A percentile compares a stretch with the other conserved stretches of the same genome.
These are phyloP conservation scores for Cytospora piceae DNA, from an alignment of 2,329 filamentous ascomycete genomes.

Conservation along the genomic window DNA sequence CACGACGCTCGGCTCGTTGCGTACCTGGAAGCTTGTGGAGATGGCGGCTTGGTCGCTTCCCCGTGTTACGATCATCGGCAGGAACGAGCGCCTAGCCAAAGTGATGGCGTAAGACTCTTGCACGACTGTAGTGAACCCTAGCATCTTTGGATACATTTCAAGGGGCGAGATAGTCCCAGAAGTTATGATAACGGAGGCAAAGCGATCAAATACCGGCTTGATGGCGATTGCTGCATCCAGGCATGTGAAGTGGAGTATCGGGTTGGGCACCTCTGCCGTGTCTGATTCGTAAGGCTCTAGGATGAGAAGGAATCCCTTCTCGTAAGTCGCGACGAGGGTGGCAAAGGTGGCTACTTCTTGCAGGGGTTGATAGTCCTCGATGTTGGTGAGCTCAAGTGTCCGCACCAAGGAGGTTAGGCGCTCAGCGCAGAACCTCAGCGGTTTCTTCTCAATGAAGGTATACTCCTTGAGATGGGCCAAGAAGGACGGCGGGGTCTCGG, in stretches of 20 bases:
- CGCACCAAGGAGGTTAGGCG: conserved; percentile 91
- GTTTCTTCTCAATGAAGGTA: conserved; percentile 97
- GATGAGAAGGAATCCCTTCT: conserved; percentile 93
- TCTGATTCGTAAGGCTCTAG: conserved; percentile 98
- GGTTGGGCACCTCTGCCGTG: conserved; percentile 92
- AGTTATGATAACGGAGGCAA: conserved; percentile 97
- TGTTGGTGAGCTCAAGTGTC: conserved; percentile 93
- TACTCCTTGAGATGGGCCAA: conserved; percentile 90
- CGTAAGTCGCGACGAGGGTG: conserved; percentile 93
- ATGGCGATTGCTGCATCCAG: conserved; percentile 97
- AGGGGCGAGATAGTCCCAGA: conserved; percentile 95
- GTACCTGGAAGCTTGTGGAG: conserved; percentile 91
- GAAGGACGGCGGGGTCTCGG: conserved; percentile 94
- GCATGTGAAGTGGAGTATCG: conserved; percentile 95
- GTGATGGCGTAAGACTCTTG: conserved; percentile 99
- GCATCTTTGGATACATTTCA: conserved; percentile 99
- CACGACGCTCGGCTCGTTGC: conserved; percentile 95
- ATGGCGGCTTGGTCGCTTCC: conserved; percentile 93
- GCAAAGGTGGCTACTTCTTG: conserved; percentile 98
- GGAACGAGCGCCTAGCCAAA: conserved; percentile 87
- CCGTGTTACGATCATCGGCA: conserved; percentile 96
- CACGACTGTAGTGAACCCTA: conserved; percentile 87
- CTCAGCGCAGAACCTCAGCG: conserved; percentile 91
- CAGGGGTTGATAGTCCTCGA: conserved; percentile 95
- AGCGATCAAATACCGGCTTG: conserved; percentile 94